These are phyloP conservation scores for Carnegiea gigantea DNA, from an alignment of 179 eudicot genomes.

Conservation along the genomic window DNA sequence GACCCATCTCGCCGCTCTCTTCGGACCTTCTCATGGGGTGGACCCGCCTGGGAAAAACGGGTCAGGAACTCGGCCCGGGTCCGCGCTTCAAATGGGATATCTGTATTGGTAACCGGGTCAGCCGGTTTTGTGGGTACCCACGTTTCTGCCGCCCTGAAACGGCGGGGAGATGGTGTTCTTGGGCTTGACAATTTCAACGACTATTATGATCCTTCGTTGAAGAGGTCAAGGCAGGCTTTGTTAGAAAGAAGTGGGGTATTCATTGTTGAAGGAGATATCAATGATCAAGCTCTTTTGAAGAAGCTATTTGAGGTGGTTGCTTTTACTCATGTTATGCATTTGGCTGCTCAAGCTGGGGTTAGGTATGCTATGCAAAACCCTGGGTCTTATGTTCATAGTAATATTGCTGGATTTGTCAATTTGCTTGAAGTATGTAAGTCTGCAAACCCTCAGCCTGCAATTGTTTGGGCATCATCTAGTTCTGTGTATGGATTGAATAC, in stretches of 20 bases:
- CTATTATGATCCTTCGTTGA: conserved; percentile 61
- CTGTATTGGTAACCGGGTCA: conserved; percentile 75
- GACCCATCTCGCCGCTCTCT: conserved; percentile 64
- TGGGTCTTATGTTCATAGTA: conserved; percentile 70
- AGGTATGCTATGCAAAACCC: conserved; percentile 87
- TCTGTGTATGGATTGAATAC: conserved; percentile 74
- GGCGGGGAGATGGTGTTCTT: conserved; percentile 68
- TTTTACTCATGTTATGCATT: conserved; percentile 76
- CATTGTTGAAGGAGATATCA: conserved; percentile 70
- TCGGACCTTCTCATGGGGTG: conserved; percentile 60
- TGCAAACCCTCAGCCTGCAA: conserved; percentile 64
- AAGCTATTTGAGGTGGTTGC: conserved; percentile 61
- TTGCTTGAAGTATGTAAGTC: conserved; percentile 60
- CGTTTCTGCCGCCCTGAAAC: conserved; percentile 59
- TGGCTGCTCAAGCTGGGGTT: conserved; percentile 90
- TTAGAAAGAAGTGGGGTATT: conserved; percentile 54
- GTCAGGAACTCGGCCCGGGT: conserved; percentile 52
- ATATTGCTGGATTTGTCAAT: conserved; percentile 68
- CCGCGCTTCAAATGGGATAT: conserved; percentile 51
- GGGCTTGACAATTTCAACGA: conserved; percentile 73
- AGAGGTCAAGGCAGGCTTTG: conserved; percentile 51
- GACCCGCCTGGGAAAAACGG: conserved; percentile 68
- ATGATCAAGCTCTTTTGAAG: conserved; percentile 44
- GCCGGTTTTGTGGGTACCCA: conserved; percentile 83
- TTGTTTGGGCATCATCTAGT: conserved; percentile 78